These are phyloP conservation scores for Malus hybrid DNA, from an alignment of 331 rosid species.

Conservation along the genomic window DNA sequence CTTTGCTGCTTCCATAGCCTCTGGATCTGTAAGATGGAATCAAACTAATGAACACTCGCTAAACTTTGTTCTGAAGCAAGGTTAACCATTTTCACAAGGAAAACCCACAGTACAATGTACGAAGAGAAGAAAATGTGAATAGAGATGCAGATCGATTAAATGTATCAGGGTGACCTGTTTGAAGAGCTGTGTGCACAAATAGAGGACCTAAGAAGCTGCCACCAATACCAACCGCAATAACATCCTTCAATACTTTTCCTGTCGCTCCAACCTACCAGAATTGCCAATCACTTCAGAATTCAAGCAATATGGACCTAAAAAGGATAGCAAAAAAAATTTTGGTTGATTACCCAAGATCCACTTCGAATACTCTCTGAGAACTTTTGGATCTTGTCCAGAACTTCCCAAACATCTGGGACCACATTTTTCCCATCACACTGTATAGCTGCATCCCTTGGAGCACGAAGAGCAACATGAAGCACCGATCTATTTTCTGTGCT, in stretches of 20 bases:
- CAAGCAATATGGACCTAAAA: constrained; percentile 10
- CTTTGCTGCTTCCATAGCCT: constrained; percentile 53
- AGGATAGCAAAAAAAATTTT: not conserved
- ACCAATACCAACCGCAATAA: constrained; percentile 89
- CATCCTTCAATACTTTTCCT: constrained; percentile 79
- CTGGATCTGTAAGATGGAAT: constrained; percentile 51
- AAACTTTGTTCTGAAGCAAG: not conserved
- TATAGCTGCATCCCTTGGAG: constrained; percentile 63
- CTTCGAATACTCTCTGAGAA: constrained; percentile 75
- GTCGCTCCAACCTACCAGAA: constrained; percentile 85
- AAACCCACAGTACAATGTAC: not conserved
- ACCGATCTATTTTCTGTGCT: constrained; percentile 85
- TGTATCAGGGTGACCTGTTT: constrained; percentile 57
- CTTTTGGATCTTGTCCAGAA: constrained; percentile 75
- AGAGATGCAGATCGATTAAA: not conserved
- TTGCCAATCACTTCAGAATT: constrained; percentile 9
- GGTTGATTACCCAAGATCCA: constrained; percentile 82
- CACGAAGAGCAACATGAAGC: constrained; percentile 95
- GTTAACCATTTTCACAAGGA: not conserved
- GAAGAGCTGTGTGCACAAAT: constrained; percentile 92
- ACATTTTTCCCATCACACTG: constrained; percentile 79
- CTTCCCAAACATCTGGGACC: constrained; percentile 88
- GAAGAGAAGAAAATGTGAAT: not conserved
- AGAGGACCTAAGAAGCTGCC: constrained; percentile 98
- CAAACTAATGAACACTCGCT: constrained; percentile 15